phyloP scores from a whole-genome alignment of 106 monocot species.

The Ottelia alismoides region DNA sequence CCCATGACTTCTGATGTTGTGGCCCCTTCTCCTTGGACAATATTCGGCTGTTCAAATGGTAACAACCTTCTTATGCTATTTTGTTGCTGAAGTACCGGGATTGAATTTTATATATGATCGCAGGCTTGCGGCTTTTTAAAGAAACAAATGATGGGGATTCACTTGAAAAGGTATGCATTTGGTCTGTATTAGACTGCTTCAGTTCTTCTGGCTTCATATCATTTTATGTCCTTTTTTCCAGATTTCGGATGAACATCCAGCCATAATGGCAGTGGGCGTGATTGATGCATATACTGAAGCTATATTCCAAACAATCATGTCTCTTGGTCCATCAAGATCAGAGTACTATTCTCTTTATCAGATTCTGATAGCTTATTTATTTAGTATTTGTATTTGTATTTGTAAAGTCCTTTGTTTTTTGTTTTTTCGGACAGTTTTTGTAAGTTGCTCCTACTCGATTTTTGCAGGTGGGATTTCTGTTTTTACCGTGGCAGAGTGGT shows the following conservation, averaged over 20 bases:
- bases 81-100: neutral
- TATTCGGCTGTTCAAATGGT: conserved; percentile 96
- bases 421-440: neutral
- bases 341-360: conserved; percentile 41
- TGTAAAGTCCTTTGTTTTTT: no score
- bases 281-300: conserved; percentile 80
- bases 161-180: conserved; percentile 63
- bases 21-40: conserved; percentile 84
- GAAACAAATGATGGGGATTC: conserved; percentile 70
- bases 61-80: no score
- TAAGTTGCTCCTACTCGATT: neutral
- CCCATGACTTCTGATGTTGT: no score
- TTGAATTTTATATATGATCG: neutral
- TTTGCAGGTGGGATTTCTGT: conserved; percentile 98
- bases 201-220: neutral
- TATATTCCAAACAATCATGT: conserved; percentile 81
- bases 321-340: conserved; percentile 90
- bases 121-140: conserved; percentile 84
- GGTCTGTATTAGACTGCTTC: neutral
- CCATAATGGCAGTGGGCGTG: conserved; percentile 94
- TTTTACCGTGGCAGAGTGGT: conserved; percentile 58
- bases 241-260: conserved; percentile 88
- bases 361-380: neutral
- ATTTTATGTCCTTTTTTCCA: no score
- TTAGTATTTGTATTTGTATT: no score